Evolutionary conservation across 2,329 filamentous ascomycete genomes (phyloP).

Genomic region (Trichoderma koningii): DNA sequence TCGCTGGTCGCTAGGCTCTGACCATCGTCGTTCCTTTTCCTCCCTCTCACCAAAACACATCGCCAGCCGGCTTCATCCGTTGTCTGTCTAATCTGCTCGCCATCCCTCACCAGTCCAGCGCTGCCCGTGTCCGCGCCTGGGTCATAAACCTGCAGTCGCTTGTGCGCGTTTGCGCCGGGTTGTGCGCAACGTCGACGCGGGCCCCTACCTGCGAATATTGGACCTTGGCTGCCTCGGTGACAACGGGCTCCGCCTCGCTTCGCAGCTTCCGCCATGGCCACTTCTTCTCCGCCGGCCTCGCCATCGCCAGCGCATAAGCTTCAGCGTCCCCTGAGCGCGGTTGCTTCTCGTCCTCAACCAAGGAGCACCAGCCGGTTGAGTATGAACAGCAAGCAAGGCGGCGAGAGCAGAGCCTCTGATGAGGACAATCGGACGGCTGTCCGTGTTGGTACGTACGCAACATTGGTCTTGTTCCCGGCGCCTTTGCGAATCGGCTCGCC

Average conservation of each 20-base stretch:
- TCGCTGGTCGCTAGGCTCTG: conserved; percentile 8
- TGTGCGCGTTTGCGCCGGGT: conserved; percentile 28
- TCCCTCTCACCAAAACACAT: not conserved
- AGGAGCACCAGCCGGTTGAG: conserved; percentile 84
- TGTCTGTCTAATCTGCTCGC: not conserved
- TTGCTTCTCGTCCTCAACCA: conserved; percentile 62
- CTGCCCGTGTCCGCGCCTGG: conserved; percentile 3
- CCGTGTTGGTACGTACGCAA: conserved; percentile 80
- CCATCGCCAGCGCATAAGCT: conserved; percentile 62
- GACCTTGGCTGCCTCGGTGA: conserved; percentile 18
- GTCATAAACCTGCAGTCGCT: conserved; percentile 13
- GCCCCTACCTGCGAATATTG: conserved; percentile 16
- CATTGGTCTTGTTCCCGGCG: conserved; percentile 36
- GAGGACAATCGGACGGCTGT: conserved; percentile 89
- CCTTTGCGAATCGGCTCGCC: not conserved
- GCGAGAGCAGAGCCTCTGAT: conserved; percentile 80
- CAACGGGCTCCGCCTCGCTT: conserved; percentile 27
- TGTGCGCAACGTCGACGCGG: conserved; percentile 27
- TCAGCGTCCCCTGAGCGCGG: conserved; percentile 76
- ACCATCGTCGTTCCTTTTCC: conserved; percentile 16
- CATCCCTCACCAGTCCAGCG: not conserved
- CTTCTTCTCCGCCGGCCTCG: conserved; percentile 71
- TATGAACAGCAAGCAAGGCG: conserved; percentile 74
- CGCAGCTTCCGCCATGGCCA: conserved; percentile 55
- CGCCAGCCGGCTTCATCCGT: not conserved